phyloP scores from a whole-genome alignment of 306 rosid genomes.

The Glycine soja region DNA sequence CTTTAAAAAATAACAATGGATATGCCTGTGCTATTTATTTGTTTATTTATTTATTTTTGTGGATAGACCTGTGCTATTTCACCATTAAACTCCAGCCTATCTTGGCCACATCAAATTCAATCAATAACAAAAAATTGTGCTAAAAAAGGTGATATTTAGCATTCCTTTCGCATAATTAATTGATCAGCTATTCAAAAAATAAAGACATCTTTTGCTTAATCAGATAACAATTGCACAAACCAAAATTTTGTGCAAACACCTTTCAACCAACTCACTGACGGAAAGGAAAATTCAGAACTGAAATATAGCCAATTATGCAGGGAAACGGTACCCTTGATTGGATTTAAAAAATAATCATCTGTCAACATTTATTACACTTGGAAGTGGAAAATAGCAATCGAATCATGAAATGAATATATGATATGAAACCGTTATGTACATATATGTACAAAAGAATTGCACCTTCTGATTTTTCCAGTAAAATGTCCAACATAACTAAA shows the following conservation, averaged over 20 bases:
- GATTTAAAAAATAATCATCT: background rate
- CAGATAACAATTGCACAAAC: background rate
- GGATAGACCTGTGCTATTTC: background rate
- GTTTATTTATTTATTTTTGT: no score
- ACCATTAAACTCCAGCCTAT: background rate
- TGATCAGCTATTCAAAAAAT: background rate
- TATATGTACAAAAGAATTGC: slow-evolving; percentile 60
- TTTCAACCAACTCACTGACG: background rate
- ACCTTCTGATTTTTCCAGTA: slow-evolving; percentile 17
- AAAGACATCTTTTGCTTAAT: background rate
- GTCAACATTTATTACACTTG: slow-evolving; percentile 26
- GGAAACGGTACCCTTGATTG: slow-evolving; percentile 1
- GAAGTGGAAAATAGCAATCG: slow-evolving; percentile 35
- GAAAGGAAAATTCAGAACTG: slow-evolving; percentile 4
- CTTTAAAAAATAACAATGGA: background rate
- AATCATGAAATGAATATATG: slow-evolving; percentile 49
- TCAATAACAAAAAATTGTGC: background rate
- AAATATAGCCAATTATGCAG: background rate
- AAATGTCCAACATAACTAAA: slow-evolving; percentile 18
- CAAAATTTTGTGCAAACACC: slow-evolving; percentile 7
- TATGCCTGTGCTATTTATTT: no score
- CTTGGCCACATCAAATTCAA: background rate
- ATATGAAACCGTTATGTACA: slow-evolving; percentile 49
- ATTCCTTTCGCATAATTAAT: background rate
- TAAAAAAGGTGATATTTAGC: background rate